Base-by-base conservation (phyloP, 2,329 filamentous ascomycete species). In the Fusarium hainanense region DNA sequence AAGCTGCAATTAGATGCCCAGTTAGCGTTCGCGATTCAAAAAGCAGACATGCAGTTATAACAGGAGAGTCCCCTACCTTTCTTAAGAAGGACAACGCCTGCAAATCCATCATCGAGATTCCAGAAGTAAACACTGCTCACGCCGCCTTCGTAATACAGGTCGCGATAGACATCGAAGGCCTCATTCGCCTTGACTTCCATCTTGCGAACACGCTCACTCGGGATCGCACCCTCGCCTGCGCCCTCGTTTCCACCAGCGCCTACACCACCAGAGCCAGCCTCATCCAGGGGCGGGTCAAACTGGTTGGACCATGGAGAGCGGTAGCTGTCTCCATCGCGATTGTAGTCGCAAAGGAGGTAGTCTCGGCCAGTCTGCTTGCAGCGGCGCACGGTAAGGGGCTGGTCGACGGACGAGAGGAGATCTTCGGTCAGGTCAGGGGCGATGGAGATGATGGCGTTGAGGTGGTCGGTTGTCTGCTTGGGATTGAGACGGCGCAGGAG, bases 321-420 rank as follows among this genome's bases (percentile, higher is more conserved):
- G 87, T 97, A 97, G 82, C 92, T 97, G 84, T 98, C 95, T 68
- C 96, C 96, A 82, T 99, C 96, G 71, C 96, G 94, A 87, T 99
- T 99, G 88, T 99, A 99, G 87, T 99, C 96, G 86, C 96, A 99
- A 77, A 98, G 92, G 54, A 99, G 89, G 85, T 97, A 99, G 83
- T 98, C 96, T 74, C 95, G 92, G 75, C 94, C 93, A 32, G 93
- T 92, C 82, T 94, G 92, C 74, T 89, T 89, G 86, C 96, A 98
- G 72, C 93, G 92, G 75, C 92, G 90, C 69, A 97, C 88, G 63
- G 92, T 90, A 60, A 99, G 90, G 25, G 96, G 96, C 81, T 98
- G 95, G 82, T 99, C 96, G 75, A 99, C 96, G 25, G 95, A 97
- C 72, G 95, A 96, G 71, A 99, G 93, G 44, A 99, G 93, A 80